Evolutionary conservation across 169 alveolate species (phyloP).

Genomic region (Cystoisospora suis): DNA sequence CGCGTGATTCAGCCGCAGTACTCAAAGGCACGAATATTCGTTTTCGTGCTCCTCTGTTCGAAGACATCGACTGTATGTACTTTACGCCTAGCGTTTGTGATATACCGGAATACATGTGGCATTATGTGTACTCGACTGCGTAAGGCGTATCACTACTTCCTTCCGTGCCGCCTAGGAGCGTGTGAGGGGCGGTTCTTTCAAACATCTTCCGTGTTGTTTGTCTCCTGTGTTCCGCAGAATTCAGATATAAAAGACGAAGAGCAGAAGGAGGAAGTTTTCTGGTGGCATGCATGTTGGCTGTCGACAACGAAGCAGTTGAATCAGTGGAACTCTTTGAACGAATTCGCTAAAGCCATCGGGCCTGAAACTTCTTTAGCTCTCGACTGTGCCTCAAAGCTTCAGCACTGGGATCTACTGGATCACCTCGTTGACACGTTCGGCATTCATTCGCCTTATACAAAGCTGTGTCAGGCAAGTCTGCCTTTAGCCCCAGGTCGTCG

Average conservation of each 20-base stretch:
- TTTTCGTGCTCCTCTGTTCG: neutral
- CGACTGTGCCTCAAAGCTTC: constrained; percentile 74
- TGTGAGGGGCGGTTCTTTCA: no score
- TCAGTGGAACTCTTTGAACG: constrained; percentile 74
- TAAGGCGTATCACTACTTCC: no score
- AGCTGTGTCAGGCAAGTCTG: constrained; percentile 43
- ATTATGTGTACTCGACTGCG: no score
- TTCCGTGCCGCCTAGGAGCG: no score
- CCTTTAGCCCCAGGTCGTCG: no score
- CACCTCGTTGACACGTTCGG: constrained; percentile 53
- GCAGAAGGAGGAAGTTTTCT: constrained; percentile 51
- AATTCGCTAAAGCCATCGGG: constrained; percentile 64
- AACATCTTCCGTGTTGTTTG: neutral
- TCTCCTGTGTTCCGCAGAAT: constrained; percentile 14
- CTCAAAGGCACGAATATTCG: neutral
- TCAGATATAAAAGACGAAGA: constrained; percentile 40
- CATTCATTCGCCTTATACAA: constrained; percentile 38
- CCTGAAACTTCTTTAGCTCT: constrained; percentile 67
- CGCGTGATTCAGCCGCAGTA: no score
- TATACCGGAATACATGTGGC: no score
- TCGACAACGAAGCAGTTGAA: constrained; percentile 70
- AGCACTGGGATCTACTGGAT: constrained; percentile 72
- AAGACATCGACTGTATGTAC: neutral
- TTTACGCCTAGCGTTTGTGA: neutral
- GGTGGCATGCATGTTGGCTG: constrained; percentile 67